Evolutionary conservation across 2,329 filamentous ascomycete genomes (phyloP), one percentile per base, ranked within the genome.

Genomic region (Ramularia endophylla): DNA sequence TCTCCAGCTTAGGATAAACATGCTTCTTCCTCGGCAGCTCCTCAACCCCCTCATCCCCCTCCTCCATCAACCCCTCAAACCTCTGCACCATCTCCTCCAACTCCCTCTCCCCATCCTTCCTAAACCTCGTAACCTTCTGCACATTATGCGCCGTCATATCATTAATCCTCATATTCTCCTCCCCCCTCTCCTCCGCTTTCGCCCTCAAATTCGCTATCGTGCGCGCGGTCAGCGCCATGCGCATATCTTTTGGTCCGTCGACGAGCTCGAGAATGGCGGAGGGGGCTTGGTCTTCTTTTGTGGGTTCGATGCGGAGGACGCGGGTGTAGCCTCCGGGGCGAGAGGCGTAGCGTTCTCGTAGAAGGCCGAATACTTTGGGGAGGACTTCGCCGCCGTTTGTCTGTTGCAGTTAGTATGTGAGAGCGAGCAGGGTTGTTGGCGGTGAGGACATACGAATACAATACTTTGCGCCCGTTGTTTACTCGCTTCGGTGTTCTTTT

Each of bases 251-350:
- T 25, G 88, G 87, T 27, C 90, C 89, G 66, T 98, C 92, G 47
- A 98, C 89, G 22, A 98, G 78, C 68, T 97, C 88, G 35, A 98
- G 81, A 50, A 98, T 89, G 16, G 92, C 90, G 25, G 84, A 89
- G 50, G 82, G 78, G 7, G 86, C 90, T 69, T 95, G 87, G 65
- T 97, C 90, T 58, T 78, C 76, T 65, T 90, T 87, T 57, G 85
- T 78, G 43, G 92, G 85, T 67, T 97, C 90, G 51, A 94, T 88
- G 54, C 88, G 86, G 35, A 95, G 79, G 8, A 98, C 86, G 31
- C 92, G 86, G 13, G 92, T 98, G 74, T 97, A 98, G 41, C 92
- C 92, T 48, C 92, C 92, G 1, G 85, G 85, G 36, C 92, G 80
- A 40, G 73, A 61, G 33, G 75, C 70, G 68, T 97, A 98, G 56